Evolutionary conservation across 768 basidiomycete species (phyloP).

Genomic region (Rickenella mellea): DNA sequence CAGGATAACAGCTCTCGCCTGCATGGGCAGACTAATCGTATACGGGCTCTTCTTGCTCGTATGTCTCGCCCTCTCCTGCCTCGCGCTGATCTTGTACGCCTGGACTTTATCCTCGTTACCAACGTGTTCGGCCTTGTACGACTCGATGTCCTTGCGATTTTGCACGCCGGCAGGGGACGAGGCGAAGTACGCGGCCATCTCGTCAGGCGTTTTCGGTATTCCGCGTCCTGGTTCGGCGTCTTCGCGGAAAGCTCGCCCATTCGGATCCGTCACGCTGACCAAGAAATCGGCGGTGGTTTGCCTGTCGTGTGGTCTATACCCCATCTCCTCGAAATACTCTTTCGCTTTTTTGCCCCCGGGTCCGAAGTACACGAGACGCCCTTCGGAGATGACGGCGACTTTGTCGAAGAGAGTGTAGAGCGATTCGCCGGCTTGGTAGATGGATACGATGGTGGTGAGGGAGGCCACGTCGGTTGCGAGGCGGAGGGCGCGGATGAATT

Average conservation of each 20-base stretch:
- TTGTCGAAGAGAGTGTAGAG: conserved; percentile 37
- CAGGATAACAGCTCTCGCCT: conserved; percentile 24
- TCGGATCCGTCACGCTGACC: conserved; percentile 29
- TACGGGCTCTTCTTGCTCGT: conserved; percentile 29
- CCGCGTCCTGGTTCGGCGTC: conserved; percentile 24
- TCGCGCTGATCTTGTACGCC: conserved; percentile 38
- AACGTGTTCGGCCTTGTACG: conserved; percentile 34
- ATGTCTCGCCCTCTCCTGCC: conserved; percentile 39
- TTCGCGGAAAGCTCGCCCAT: conserved; percentile 25
- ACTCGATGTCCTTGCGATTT: conserved; percentile 37
- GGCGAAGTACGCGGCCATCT: conserved; percentile 17
- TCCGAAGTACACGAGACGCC: conserved; percentile 40
- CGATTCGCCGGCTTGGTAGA: conserved; percentile 33
- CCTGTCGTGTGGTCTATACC: conserved; percentile 33
- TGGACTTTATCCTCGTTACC: conserved; percentile 31
- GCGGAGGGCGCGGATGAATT: conserved; percentile 34
- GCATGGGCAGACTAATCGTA: conserved; percentile 25
- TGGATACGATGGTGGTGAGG: conserved; percentile 31
- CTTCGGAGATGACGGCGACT: conserved; percentile 36
- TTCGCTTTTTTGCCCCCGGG: conserved; percentile 23
- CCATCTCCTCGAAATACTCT: conserved; percentile 35
- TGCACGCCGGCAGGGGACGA: conserved; percentile 26
- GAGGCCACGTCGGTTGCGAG: conserved; percentile 30
- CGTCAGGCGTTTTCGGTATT: conserved; percentile 32
- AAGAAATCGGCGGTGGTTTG: conserved; percentile 41